These are phyloP conservation scores for Acer yangbiense DNA, from an alignment of 345 rosid genomes.

Conservation along the genomic window DNA sequence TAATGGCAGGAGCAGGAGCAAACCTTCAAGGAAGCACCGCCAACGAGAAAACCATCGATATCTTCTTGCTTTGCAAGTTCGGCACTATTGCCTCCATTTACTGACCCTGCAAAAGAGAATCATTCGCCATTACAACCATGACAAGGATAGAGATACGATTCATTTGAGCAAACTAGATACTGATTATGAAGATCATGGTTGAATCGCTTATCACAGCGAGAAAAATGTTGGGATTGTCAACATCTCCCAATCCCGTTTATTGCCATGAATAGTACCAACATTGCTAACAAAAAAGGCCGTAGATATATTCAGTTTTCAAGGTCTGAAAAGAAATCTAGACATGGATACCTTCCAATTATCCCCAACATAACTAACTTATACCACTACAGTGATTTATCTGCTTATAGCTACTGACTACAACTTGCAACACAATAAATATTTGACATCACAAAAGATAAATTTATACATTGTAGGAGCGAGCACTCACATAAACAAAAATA, in stretches of 20 bases:
- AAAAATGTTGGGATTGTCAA: not conserved
- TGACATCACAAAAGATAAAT: not conserved
- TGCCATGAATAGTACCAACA: not conserved
- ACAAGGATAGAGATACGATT: not conserved
- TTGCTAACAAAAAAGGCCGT: not conserved
- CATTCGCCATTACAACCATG: not conserved
- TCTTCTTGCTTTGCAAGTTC: conserved; percentile 98
- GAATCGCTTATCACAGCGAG: not conserved
- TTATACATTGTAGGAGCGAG: not conserved
- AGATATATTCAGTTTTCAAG: not conserved
- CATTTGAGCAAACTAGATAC: not conserved
- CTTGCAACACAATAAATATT: not conserved
- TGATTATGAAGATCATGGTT: not conserved
- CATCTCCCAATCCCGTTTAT: not conserved
- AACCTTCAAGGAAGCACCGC: conserved; percentile 99
- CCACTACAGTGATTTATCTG: not conserved
- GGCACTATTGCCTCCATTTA: conserved; percentile 86
- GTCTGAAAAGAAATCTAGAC: not conserved
- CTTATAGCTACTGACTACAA: not conserved
- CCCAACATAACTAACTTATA: conserved; percentile 2
- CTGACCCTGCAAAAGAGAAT: conserved; percentile 63
- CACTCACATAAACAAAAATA: not conserved
- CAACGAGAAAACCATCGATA: conserved; percentile 97
- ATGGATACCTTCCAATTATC: not conserved
- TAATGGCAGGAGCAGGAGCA: not conserved